Evolutionary conservation across 345 rosid species (phyloP), one percentile per base, ranked within the genome.

Genomic region (Brassica cretica): DNA sequence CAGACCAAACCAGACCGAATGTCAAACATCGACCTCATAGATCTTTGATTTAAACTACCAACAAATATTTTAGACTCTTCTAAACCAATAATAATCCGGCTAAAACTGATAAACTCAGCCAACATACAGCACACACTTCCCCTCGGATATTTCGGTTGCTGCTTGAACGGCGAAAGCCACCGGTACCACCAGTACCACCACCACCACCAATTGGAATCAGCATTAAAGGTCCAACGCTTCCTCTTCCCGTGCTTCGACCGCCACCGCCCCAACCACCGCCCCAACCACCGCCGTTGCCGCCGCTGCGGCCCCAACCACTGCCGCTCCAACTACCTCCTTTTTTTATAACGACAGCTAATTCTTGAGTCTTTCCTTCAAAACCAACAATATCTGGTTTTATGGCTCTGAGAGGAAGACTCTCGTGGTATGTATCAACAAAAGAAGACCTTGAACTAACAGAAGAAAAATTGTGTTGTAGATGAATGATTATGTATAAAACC

Each of bases 301-400:
- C 24, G 24, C 24, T 21, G 24, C 24, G 24, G 24, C 24, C 24
- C 24, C 24, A 21, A 21, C 24, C 24, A 21, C 24, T 21, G 24
- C 24, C 24, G 2, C 24, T 21, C 24, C 24, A 21, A 21, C 77
- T 64, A 0, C 68, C 73, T 58, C 73, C 73, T 61, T 0, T 78
- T 78, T 67, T 73, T 3, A 73, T 78, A 33, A 73, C 78, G 5
- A 73, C 69, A 33, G 60, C 64, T 78, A 78, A 49, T 49, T 68
- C 74, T 14, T 69, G 69, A 10, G 59, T 11, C 33, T 67, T 78
- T 49, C 69, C 49, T 72, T 78, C 77, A 56, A 66, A 71, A 24
- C 24, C 16, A 66, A 41, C 46, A 66, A 32, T 64, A 9, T 73
- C 64, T 73, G 68, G 39, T 21, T 46, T 78, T 29, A 64, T 44